These are phyloP conservation scores for Globisporangium spiculum DNA, from an alignment of 352 stramenopile species.

Conservation along the genomic window DNA sequence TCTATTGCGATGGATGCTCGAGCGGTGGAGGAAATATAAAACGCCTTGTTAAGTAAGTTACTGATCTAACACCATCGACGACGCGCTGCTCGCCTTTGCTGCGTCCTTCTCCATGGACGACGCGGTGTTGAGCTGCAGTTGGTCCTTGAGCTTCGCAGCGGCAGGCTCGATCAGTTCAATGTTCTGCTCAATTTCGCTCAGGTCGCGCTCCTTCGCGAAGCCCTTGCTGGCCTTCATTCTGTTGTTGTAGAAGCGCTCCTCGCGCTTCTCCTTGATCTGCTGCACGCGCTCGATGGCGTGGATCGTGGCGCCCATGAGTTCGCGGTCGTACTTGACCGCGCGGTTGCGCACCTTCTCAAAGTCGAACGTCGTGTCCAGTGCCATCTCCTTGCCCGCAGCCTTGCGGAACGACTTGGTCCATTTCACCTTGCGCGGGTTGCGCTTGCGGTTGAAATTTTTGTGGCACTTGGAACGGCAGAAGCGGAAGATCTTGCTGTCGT, in stretches of 20 bases:
- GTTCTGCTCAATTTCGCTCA: slow-evolving; percentile 83
- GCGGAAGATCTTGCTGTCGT: slow-evolving; percentile 99
- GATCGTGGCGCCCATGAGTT: slow-evolving; percentile 98
- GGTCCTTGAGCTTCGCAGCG: slow-evolving; percentile 66
- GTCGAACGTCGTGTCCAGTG: slow-evolving; percentile 99
- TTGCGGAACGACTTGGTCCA: slow-evolving; percentile 99
- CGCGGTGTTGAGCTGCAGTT: slow-evolving; percentile 67
- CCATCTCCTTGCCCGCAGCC: slow-evolving; percentile 98
- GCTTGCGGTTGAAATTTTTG: slow-evolving; percentile 99
- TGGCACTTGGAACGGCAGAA: slow-evolving; percentile 99
- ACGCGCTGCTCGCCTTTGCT: slow-evolving; percentile 45
- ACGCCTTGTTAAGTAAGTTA: slow-evolving; percentile 46
- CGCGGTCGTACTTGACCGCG: slow-evolving; percentile 99
- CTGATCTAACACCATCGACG: slow-evolving; percentile 86
- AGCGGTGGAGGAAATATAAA: slow-evolving; percentile 13
- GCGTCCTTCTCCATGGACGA: slow-evolving; percentile 64
- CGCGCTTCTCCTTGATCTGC: slow-evolving; percentile 96
- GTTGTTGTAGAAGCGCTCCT: slow-evolving; percentile 97
- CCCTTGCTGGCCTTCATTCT: slow-evolving; percentile 91
- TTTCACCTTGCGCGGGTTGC: slow-evolving; percentile 99
- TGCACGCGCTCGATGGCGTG: slow-evolving; percentile 97
- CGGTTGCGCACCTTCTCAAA: slow-evolving; percentile 99
- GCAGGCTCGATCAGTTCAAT: slow-evolving; percentile 84
- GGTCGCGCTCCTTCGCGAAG: slow-evolving; percentile 75
- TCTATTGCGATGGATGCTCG: neutral